phyloP scores from a whole-genome alignment of 2,329 filamentous ascomycete genomes.

The Fusarium buxicola region DNA sequence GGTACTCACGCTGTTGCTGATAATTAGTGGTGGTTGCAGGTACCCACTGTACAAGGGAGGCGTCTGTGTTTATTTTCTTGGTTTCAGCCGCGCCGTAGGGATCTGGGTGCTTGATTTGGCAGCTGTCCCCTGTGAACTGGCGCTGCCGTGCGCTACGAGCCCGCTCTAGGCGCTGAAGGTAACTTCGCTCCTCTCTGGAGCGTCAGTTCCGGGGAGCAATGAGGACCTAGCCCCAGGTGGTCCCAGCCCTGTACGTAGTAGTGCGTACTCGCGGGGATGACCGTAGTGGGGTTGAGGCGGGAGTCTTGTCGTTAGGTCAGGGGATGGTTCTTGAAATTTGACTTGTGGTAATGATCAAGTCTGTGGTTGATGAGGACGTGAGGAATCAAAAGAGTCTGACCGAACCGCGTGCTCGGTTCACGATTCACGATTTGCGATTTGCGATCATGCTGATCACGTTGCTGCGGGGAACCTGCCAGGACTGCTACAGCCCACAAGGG shows the following conservation, averaged over 20 bases:
- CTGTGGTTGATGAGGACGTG: slow-evolving; percentile 1
- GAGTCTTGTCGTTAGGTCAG: slow-evolving; percentile 32
- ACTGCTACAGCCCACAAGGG: too few species aligned
- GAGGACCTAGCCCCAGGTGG: slow-evolving; percentile 10
- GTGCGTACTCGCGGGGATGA: slow-evolving; percentile 36
- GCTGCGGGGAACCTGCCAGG: slow-evolving; percentile 34
- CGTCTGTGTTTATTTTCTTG: slow-evolving; percentile 34
- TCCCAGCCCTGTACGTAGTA: slow-evolving; percentile 19
- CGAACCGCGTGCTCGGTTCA: slow-evolving; percentile 27
- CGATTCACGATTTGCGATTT: slow-evolving; percentile 7
- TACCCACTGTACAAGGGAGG: slow-evolving; percentile 19
- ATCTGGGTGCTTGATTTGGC: slow-evolving; percentile 10
- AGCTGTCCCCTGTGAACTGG: slow-evolving; percentile 22
- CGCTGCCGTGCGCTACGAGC: slow-evolving; percentile 18
- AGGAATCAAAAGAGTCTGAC: slow-evolving; percentile 35
- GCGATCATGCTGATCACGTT: slow-evolving; percentile 3
- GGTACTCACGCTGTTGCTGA: slow-evolving; percentile 19
- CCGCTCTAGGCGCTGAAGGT: slow-evolving; percentile 15
- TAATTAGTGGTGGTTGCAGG: slow-evolving; percentile 18
- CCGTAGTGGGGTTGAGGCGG: slow-evolving; percentile 35
- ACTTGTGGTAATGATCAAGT: not conserved
- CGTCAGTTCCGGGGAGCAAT: not conserved
- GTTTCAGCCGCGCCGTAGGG: slow-evolving; percentile 33
- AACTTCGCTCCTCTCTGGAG: not conserved
- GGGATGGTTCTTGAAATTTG: slow-evolving; percentile 24